Base-by-base conservation (phyloP, 257 asterid species). In the Capsicum pubescens region DNA sequence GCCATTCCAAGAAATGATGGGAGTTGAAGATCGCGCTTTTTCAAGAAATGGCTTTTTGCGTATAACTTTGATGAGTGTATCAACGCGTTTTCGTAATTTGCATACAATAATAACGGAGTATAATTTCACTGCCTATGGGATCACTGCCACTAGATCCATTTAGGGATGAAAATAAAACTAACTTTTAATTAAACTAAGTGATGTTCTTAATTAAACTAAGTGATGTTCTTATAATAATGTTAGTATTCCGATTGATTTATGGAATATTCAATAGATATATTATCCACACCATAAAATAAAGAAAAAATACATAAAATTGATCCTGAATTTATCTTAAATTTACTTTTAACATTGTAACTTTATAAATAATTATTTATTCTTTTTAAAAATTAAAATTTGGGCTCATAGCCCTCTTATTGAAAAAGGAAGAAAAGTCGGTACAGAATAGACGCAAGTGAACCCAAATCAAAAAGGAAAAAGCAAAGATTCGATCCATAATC, bases 1-100 rank as follows among this genome's bases (percentile, higher is more conserved):
- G 94, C 97, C 98, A 92, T 93, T 86, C 81, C 82, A 77, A 39
- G 44, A 63, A 77, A 26, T 77, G 26, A 26, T 77, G 64, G 64
- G 8, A 77, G 64, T 54, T 54, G 63, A 76, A 76, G 82, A 77
- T 77, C 58, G 11, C 36, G 36, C 80, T 71, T 71, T 59, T 59
- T 59, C n/a, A 66, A 32, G 46, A 66, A 66, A 17, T 32, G 10
- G 9, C n/a, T 66, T 32, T 64, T 63, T 57, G 61, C 5, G 61
- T 57, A 6, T 6, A 6, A 1, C 61, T 57, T 46, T 54, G 26
- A 39, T 67, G 21, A 67, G 6, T 35, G 19, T 36, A 36, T 39
- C 8, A 26, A 77, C 82, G 82, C 82, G 81, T 54, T 52, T 52
- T 76, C 81, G 13, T 54, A 15, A 15, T 77, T 77, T 54, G 52